phyloP scores from a whole-genome alignment of 495 filamentous ascomycete species.

The Symbiotaphrina buchneri region DNA sequence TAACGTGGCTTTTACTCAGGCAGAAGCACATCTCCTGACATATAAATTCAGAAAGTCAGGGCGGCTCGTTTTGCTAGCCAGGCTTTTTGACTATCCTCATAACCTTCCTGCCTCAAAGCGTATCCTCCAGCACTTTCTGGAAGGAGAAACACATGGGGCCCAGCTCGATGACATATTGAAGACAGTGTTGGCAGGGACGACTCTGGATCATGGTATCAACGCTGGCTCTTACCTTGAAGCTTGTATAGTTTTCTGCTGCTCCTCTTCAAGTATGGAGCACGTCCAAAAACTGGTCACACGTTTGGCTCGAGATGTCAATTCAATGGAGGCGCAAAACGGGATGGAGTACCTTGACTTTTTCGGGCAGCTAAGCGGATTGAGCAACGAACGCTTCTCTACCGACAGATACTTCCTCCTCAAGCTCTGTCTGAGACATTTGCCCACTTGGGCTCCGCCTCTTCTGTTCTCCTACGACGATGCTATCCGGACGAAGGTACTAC shows the following conservation, averaged over 20 bases:
- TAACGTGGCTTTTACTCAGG: too few relatives aligned
- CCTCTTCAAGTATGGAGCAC: slow-evolving; percentile 14
- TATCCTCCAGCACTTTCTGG: slow-evolving; percentile 20
- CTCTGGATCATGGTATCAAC: slow-evolving; percentile 29
- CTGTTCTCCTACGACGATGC: slow-evolving; percentile 4
- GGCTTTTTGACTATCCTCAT: slow-evolving; percentile 18
- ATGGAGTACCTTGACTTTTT: slow-evolving; percentile 38
- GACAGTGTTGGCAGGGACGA: slow-evolving; percentile 26
- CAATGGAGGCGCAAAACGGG: slow-evolving; percentile 31
- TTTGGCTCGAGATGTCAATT: slow-evolving; percentile 29
- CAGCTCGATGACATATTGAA: slow-evolving; percentile 19
- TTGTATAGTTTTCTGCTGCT: slow-evolving; percentile 23
- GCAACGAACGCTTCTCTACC: slow-evolving; percentile 1
- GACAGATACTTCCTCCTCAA: not conserved
- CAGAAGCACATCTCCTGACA: slow-evolving; percentile 6
- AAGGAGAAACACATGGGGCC: slow-evolving; percentile 20
- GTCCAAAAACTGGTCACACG: slow-evolving; percentile 22
- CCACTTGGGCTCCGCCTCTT: slow-evolving; percentile 4
- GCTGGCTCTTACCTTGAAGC: slow-evolving; percentile 29
- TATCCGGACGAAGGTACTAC: not conserved
- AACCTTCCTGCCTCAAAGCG: slow-evolving; percentile 13
- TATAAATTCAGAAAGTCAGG: slow-evolving; percentile 12
- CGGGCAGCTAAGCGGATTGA: slow-evolving; percentile 11
- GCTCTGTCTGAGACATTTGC: not conserved
- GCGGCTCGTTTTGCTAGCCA: slow-evolving; percentile 18